Base-by-base conservation (phyloP, 1,284 basidiomycete species). In the Gymnopus androsaceus region DNA sequence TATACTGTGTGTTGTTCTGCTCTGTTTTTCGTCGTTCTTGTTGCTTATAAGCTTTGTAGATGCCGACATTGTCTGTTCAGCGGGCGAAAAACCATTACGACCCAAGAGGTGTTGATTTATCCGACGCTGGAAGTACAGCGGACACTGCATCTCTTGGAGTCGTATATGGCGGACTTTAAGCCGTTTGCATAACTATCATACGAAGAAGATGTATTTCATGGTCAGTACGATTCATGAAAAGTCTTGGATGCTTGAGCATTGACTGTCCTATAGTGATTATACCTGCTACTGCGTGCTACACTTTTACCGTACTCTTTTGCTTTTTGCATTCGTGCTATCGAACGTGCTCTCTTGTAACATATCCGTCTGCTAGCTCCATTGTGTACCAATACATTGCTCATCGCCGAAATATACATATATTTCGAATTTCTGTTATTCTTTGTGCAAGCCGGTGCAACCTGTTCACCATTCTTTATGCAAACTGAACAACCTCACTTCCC, bases 1-100 rank as follows among this genome's bases (percentile, higher is more conserved):
- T 81, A 0, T 83, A 82, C 60, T 83, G 80, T 81, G 59, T 61
- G 77, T 64, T 44, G 28, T 25, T 7, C 7, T 5, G 7, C 21
- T 28, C 9, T 19, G 8, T 37, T 21, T 19, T 34, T 28, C 11
- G 15, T 28, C 36, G 3, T 34, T 7, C 8, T 46, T 2, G 4
- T 11, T 31, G 4, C 15, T 30, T 9, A 31, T 7, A 23, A 19
- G 8, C 17, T 41, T n/a, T 17, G 12, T 33, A 74, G 72, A 74
- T 56, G 73, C 73, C 4, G 72, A 77, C 49, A 75, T 73, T 17
- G 73, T 75, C 3, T 77, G 76, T 52, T 66, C 75, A 3, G 1
- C 68, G 76, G 0, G 71, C 74, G 0, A 76, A 74, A 59, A 72
- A 70, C 33, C 75, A 78, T 48, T 78, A 69, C 54, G 62, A 70